Conservation (phyloP, 495 filamentous ascomycete species). For the Emericellopsis terricola region DNA sequence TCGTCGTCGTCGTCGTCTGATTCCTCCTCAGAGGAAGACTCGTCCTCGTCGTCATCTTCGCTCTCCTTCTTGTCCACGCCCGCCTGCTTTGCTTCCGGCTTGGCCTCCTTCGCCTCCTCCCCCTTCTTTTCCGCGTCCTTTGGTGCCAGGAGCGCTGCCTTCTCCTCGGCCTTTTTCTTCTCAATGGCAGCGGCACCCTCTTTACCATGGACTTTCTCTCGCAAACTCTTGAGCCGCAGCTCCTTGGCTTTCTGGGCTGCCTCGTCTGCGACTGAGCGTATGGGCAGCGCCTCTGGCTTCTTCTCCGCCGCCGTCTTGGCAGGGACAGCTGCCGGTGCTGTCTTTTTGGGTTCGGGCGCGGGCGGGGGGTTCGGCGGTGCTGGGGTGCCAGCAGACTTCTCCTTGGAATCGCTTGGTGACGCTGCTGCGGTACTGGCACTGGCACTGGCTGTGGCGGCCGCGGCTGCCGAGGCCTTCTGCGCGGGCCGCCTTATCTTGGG, state of each 20-base stretch:
- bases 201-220: slow-evolving; percentile 22
- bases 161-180: slow-evolving; percentile 7
- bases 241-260: slow-evolving; percentile 48
- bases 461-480: slow-evolving; percentile 16
- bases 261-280: slow-evolving; percentile 49
- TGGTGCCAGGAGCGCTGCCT: no score
- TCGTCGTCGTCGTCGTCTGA: slow-evolving; percentile 3
- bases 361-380: slow-evolving; percentile 9
- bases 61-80: not conserved
- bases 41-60: slow-evolving; percentile 1
- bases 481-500: slow-evolving; percentile 12
- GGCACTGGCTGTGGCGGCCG: slow-evolving; percentile 19
- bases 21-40: not conserved
- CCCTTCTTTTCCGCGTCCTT: slow-evolving; percentile 13
- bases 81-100: not conserved
- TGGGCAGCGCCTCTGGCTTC: slow-evolving; percentile 26
- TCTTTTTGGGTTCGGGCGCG: slow-evolving; percentile 7
- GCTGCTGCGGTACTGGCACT: slow-evolving; percentile 20
- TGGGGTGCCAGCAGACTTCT: slow-evolving; percentile 2
- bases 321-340: slow-evolving; percentile 4
- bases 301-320: slow-evolving; percentile 2
- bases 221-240: slow-evolving; percentile 20
- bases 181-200: slow-evolving; percentile 6
- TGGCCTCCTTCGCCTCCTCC: slow-evolving; percentile 10
- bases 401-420: slow-evolving; percentile 11